Base-by-base conservation (phyloP, 768 basidiomycete genomes). In the Lactarius deliciosus region DNA sequence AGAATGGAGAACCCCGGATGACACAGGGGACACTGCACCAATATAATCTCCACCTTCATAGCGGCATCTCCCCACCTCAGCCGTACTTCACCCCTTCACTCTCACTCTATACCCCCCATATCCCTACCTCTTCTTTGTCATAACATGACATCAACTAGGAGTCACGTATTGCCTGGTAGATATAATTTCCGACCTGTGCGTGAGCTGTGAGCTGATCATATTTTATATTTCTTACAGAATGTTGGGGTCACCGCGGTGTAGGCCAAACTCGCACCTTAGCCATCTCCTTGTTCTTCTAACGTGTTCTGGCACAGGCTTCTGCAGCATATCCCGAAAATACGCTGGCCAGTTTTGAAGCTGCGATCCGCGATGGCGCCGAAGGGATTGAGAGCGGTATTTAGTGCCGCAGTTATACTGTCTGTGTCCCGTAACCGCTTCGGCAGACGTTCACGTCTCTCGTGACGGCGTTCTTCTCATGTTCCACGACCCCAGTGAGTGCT, bases 371-470 rank as follows among this genome's bases (percentile, higher is more conserved):
- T 79, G 96, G 96, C 67, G 90, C 94, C 56, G 94, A 99, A 76
- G 96, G 87, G 70, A 96, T 99, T 74, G 96, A 99, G 85, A 95
- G 92, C 76, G 96, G 96, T 97, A 95, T 79, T 86, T 80, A 69
- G 72, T 71, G 22, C 64, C 38, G 64, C 70, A 57, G 64, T 40
- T 64, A 40, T 11, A 36, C 58, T 38, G 56, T 67, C 60, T 61
- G 56, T 60, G 57, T 63, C 67, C 77, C 81, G 78, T 87, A 81
- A 88, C 85, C 76, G 75, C 62, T 72, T 79, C 78, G 76, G 72
- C 85, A 96, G 96, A 97, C 86, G 94, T 98, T 73, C 96, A 98
- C 77, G 89, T 96, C 73, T 93, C 96, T 41, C 78, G 80, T 70
- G 96, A 99, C 77, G 83, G 86, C 73, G 85, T 92, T 47, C 89